These are phyloP conservation scores for Lachancea dasiensis DNA, from an alignment of 805 yeast genomes.

Conservation along the genomic window DNA sequence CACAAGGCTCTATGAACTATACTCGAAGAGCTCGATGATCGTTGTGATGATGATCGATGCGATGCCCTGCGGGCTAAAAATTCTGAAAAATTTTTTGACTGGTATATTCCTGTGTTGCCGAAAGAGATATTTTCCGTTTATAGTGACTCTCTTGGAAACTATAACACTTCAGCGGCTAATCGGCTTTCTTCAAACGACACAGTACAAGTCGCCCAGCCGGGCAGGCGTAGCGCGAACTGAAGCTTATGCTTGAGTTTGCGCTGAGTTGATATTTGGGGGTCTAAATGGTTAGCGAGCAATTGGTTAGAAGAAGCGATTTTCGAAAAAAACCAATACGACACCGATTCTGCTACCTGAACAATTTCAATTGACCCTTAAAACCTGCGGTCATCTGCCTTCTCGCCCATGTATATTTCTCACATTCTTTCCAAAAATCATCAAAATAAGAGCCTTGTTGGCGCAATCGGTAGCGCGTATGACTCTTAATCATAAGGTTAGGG, in stretches of 20 bases:
- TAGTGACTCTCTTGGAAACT: neutral
- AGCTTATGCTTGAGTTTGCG: no score
- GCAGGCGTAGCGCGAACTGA: no score
- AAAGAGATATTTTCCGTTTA: neutral
- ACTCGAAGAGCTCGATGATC: no score
- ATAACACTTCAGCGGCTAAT: slow-evolving; percentile 5
- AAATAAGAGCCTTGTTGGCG: slow-evolving; percentile 23
- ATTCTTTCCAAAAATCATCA: no score
- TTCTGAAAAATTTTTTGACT: slow-evolving; percentile 8
- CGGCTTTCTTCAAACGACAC: no score
- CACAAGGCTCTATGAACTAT: slow-evolving; percentile 3
- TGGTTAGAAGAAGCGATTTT: no score
- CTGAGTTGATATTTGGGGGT: no score
- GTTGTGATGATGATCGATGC: slow-evolving; percentile 4
- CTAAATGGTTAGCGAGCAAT: no score
- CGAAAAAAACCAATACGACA: no score
- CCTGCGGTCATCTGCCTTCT: neutral
- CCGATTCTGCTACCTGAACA: no score
- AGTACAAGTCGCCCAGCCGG: no score
- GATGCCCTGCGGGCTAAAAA: slow-evolving; percentile 4
- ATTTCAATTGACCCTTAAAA: no score
- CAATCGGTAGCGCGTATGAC: slow-evolving; percentile 26
- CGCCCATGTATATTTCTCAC: neutral
- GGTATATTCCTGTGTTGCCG: slow-evolving; percentile 1
- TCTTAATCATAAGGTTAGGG: slow-evolving; percentile 25